Conservation (phyloP, 106 monocot genomes). For the Platanthera guangdongensis region DNA sequence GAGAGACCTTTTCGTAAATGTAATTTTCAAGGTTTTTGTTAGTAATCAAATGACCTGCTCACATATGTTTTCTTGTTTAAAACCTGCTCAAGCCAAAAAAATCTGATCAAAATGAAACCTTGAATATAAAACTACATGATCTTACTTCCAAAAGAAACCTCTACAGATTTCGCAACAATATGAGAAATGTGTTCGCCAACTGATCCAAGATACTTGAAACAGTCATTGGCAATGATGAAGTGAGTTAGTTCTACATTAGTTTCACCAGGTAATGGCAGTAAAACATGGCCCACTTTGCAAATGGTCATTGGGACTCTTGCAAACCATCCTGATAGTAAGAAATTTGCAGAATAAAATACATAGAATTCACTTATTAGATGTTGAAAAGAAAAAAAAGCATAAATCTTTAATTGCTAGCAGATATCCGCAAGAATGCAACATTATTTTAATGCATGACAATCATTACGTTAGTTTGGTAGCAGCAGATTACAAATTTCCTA, state of each 20-base stretch:
- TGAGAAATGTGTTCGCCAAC: constrained; percentile 37
- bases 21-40: constrained; percentile 60
- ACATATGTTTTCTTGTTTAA: background rate
- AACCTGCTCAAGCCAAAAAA: background rate
- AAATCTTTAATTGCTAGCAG: background rate
- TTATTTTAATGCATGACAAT: background rate
- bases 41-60: constrained; percentile 35
- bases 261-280: constrained; percentile 35
- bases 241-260: constrained; percentile 26
- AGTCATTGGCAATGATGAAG: constrained; percentile 66
- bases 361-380: too few species aligned
- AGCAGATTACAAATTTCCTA: background rate
- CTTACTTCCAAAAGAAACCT: constrained; percentile 52
- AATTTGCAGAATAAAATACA: too few species aligned
- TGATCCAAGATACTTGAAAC: constrained; percentile 57
- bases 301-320: constrained; percentile 61
- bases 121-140: background rate
- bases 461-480: background rate
- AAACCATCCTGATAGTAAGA: constrained; percentile 74
- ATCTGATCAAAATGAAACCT: background rate
- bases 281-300: constrained; percentile 37
- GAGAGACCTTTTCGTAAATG: constrained; percentile 51
- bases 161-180: constrained; percentile 36
- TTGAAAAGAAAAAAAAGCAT: background rate
- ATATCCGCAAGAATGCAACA: background rate